A percentile compares a stretch with the other conserved stretches of the same genome.
Conservation (phyloP, 2,329 filamentous ascomycete species). For the Pseudonectria foliicola region DNA sequence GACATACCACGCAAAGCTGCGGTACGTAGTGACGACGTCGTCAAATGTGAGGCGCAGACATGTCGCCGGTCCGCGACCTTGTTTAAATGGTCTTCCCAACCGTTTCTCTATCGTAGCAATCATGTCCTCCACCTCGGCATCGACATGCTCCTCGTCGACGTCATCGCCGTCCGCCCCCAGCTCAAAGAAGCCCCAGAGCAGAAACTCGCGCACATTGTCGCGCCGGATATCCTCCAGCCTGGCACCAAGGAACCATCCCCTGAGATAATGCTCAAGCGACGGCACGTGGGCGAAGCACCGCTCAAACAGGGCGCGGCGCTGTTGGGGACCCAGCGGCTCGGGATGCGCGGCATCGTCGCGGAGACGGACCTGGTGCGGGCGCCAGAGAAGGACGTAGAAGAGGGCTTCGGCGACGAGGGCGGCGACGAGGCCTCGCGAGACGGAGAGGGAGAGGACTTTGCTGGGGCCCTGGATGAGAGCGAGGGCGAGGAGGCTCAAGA, state of each 20-base stretch:
- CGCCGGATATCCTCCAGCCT: constrained; percentile 47
- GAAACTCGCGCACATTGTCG: constrained; percentile 63
- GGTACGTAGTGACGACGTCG: constrained; percentile 50
- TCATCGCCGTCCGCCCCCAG: constrained; percentile 24
- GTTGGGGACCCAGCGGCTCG: constrained; percentile 32
- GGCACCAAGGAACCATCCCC: constrained; percentile 60
- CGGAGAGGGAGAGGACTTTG: constrained; percentile 5
- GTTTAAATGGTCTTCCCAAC: constrained; percentile 42
- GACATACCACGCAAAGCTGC: constrained; percentile 57
- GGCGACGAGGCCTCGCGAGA: constrained; percentile 15
- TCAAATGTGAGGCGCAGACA: constrained; percentile 61
- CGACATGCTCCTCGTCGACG: constrained; percentile 22
- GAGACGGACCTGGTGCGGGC: constrained; percentile 35
- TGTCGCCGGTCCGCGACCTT: constrained; percentile 49
- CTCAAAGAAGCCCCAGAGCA: constrained; percentile 63
- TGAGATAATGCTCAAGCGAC: constrained; percentile 49
- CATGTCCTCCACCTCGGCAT: constrained; percentile 37
- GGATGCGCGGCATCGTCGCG: constrained; percentile 33
- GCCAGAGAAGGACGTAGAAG: constrained; percentile 37
- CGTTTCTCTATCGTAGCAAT: constrained; percentile 46
- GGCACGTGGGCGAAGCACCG: constrained; percentile 48
- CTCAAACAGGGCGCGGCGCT: constrained; percentile 49
- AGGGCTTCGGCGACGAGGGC: constrained; percentile 33
- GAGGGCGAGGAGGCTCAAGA: constrained; percentile 22
- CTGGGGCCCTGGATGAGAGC: constrained; percentile 11